A percentile compares a stretch with the other conserved stretches of the same genome.
Evolutionary conservation across 1,284 basidiomycete species (phyloP).

Genomic region (Ustilago vetiveriae): DNA sequence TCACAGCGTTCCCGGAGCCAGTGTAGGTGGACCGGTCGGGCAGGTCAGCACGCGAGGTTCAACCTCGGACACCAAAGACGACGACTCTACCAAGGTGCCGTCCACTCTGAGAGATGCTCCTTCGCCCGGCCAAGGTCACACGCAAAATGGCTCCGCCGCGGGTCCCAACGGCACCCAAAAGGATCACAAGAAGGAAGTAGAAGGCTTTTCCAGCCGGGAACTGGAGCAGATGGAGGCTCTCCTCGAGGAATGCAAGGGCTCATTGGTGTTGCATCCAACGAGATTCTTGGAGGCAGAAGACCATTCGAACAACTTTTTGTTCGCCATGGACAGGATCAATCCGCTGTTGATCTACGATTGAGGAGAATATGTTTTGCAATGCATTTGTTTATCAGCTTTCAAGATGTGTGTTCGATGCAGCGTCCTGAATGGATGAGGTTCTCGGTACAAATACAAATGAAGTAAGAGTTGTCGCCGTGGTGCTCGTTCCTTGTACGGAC

Average conservation of each 20-base stretch:
- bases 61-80: conserved; percentile 3
- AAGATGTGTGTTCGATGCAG: not conserved
- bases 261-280: conserved; percentile 57
- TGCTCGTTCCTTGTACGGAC: too few relatives aligned
- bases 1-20: conserved; percentile 44
- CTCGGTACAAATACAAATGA: conserved; percentile 22
- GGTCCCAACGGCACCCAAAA: not conserved
- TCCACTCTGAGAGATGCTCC: conserved; percentile 19
- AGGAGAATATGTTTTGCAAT: not conserved
- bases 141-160: conserved; percentile 1
- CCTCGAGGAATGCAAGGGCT: conserved; percentile 55
- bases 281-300: conserved; percentile 64
- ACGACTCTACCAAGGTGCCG: conserved; percentile 10
- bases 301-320: conserved; percentile 57
- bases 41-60: conserved; percentile 3
- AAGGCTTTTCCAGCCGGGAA: conserved; percentile 52
- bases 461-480: too few relatives aligned
- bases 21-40: conserved; percentile 38
- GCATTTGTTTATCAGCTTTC: not conserved
- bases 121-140: conserved; percentile 2
- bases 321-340: conserved; percentile 62
- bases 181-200: conserved; percentile 23
- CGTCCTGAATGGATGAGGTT: too few relatives aligned
- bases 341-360: conserved; percentile 54
- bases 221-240: conserved; percentile 61